These are phyloP conservation scores for Pestalotiopsis sp. DNA, from an alignment of 2,329 filamentous ascomycete species.

Conservation along the genomic window DNA sequence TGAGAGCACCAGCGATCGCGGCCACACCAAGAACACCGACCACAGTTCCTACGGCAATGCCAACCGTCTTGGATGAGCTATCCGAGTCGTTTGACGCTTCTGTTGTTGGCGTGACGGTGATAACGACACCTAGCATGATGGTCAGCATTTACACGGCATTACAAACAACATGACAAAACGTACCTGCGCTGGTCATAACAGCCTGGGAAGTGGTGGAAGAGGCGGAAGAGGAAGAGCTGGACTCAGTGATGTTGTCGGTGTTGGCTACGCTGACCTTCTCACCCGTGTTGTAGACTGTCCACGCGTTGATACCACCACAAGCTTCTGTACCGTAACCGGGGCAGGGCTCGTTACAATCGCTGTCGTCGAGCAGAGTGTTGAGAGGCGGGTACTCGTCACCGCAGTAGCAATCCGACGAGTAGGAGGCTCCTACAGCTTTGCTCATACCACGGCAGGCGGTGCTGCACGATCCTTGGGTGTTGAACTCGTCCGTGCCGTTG, in stretches of 20 bases:
- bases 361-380: slow-evolving; percentile 55
- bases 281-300: slow-evolving; percentile 55
- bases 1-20: slow-evolving; percentile 67
- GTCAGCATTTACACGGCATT: not conserved
- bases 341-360: slow-evolving; percentile 68
- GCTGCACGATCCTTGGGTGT: slow-evolving; percentile 47
- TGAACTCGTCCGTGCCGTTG: slow-evolving; percentile 30
- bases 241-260: slow-evolving; percentile 25
- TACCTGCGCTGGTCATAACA: slow-evolving; percentile 15
- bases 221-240: slow-evolving; percentile 32
- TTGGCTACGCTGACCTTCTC: slow-evolving; percentile 41
- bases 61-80: slow-evolving; percentile 69
- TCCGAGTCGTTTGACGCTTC: slow-evolving; percentile 27
- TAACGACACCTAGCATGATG: slow-evolving; percentile 6
- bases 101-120: slow-evolving; percentile 27
- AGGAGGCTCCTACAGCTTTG: slow-evolving; percentile 63
- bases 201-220: slow-evolving; percentile 25
- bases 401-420: slow-evolving; percentile 70
- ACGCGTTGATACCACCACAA: slow-evolving; percentile 58
- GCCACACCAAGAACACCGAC: slow-evolving; percentile 75
- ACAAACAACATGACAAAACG: not conserved
- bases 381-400: slow-evolving; percentile 68
- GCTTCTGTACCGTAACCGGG: slow-evolving; percentile 62
- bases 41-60: slow-evolving; percentile 86
- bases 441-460: slow-evolving; percentile 44